Conservation (phyloP, 2,329 filamentous ascomycete genomes). For the Neofusicoccum umdonicola region DNA sequence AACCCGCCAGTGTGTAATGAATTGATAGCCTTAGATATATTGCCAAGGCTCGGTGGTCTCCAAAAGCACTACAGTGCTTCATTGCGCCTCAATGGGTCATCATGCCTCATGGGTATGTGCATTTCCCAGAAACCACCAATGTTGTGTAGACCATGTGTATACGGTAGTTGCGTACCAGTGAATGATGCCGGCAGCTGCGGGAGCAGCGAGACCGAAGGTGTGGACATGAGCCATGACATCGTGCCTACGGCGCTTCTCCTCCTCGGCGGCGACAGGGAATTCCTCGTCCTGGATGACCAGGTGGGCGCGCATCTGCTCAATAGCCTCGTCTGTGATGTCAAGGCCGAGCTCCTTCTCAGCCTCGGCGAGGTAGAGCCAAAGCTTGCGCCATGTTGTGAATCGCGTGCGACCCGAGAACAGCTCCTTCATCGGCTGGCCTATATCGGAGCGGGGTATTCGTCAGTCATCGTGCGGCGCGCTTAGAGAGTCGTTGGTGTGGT, state of each 20-base stretch:
- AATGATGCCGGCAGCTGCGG: constrained; percentile 78
- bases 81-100: no score
- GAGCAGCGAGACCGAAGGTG: constrained; percentile 70
- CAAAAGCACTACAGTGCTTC: no score
- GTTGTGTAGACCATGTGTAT: constrained; percentile 36
- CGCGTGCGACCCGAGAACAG: constrained; percentile 77
- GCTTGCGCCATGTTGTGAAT: constrained; percentile 75
- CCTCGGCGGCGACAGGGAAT: constrained; percentile 47
- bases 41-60: no score
- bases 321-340: constrained; percentile 65
- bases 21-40: no score
- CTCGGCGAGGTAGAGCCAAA: constrained; percentile 85
- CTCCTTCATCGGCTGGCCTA: constrained; percentile 44
- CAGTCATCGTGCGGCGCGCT: background rate
- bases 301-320: constrained; percentile 47
- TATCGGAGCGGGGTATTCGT: background rate
- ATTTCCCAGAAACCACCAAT: background rate
- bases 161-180: constrained; percentile 51
- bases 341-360: constrained; percentile 78
- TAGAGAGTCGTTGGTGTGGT: background rate
- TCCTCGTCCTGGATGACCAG: constrained; percentile 47
- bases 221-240: constrained; percentile 69
- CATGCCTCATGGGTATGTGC: no score
- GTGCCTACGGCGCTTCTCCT: constrained; percentile 54
- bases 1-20: no score